Evolutionary conservation across 1,284 basidiomycete genomes (phyloP).

Genomic region (Pyrrhoderma lamaoense): DNA sequence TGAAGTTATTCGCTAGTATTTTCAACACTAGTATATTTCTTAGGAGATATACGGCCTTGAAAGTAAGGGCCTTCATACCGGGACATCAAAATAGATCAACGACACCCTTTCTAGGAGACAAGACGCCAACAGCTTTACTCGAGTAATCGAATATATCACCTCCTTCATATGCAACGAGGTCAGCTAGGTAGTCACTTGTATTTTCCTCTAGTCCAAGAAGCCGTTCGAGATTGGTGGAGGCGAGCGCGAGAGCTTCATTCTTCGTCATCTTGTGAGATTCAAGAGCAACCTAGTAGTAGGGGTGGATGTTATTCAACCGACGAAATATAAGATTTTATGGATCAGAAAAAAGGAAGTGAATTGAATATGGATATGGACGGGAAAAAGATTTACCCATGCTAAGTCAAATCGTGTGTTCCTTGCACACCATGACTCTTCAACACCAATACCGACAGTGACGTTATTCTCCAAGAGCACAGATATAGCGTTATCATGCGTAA

Average conservation of each 20-base stretch:
- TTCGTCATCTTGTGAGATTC: constrained; percentile 44
- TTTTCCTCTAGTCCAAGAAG: constrained; percentile 47
- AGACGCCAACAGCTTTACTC: constrained; percentile 54
- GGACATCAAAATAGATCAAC: constrained; percentile 36
- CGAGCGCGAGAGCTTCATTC: constrained; percentile 50
- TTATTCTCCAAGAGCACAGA: constrained; percentile 48
- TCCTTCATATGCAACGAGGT: constrained; percentile 62
- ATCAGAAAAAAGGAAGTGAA: no score
- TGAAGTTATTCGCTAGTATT: no score
- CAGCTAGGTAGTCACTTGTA: constrained; percentile 28
- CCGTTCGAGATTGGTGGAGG: constrained; percentile 55
- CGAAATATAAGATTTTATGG: no score
- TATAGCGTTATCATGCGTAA: constrained; percentile 51
- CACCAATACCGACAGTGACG: constrained; percentile 63
- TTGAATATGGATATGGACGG: neutral
- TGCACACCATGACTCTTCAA: constrained; percentile 53
- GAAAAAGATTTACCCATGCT: constrained; percentile 48
- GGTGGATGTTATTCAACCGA: no score
- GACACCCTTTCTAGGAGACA: constrained; percentile 38
- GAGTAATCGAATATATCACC: constrained; percentile 52
- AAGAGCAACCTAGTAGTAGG: constrained; percentile 22
- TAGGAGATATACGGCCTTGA: no score
- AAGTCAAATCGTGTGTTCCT: constrained; percentile 66
- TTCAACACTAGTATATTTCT: no score
- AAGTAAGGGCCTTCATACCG: no score